Conservation (phyloP, 2,329 filamentous ascomycete genomes). For the Neofusicoccum cordaticola region DNA sequence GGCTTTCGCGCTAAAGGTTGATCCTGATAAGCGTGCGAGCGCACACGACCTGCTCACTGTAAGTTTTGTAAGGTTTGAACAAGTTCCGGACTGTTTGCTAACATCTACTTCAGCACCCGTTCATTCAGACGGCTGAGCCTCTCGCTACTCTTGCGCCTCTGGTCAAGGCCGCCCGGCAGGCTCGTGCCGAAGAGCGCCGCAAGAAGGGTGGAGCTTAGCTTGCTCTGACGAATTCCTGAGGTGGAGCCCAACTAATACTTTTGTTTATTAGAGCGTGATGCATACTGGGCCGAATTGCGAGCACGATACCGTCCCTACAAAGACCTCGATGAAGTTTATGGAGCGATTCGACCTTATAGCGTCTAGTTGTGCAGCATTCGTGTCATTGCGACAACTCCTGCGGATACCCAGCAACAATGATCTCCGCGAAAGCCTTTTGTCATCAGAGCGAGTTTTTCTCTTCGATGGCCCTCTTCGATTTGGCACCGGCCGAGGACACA, state of each 20-base stretch:
- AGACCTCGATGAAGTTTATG: conserved; percentile 7
- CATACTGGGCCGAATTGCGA: conserved; percentile 6
- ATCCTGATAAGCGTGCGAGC: conserved; percentile 93
- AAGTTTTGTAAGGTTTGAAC: conserved; percentile 36
- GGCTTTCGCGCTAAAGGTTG: conserved; percentile 89
- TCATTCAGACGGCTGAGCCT: conserved; percentile 53
- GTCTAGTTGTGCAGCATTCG: conserved; percentile 9
- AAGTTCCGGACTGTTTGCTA: neutral
- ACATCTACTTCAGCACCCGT: conserved; percentile 37
- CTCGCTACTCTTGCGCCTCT: conserved; percentile 75
- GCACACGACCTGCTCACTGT: conserved; percentile 92
- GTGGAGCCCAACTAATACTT: conserved; percentile 3
- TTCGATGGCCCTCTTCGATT: neutral
- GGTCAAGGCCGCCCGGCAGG: conserved; percentile 79
- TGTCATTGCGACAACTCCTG: neutral
- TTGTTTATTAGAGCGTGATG: conserved; percentile 11
- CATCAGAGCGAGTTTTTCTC: neutral
- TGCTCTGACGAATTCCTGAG: neutral
- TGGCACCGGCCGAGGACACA: neutral
- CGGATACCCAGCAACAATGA: conserved; percentile 9
- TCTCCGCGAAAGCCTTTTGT: neutral
- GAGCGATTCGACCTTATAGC: conserved; percentile 11
- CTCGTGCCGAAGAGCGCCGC: conserved; percentile 71
- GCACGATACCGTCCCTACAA: conserved; percentile 5
- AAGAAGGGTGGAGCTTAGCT: conserved; percentile 43